phyloP scores from a whole-genome alignment of 2,329 filamentous ascomycete genomes.

The Xylariales sp. region DNA sequence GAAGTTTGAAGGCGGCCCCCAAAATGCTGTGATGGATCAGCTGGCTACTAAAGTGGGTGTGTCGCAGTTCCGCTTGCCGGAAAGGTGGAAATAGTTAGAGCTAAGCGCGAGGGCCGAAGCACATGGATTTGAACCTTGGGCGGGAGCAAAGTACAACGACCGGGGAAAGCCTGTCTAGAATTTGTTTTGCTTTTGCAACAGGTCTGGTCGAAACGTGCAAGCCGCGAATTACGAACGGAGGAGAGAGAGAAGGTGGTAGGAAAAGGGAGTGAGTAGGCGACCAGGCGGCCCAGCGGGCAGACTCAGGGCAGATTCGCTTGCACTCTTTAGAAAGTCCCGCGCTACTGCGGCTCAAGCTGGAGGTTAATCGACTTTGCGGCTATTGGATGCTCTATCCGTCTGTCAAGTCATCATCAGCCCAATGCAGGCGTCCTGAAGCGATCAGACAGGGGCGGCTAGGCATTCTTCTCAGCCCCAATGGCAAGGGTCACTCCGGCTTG shows the following conservation, averaged over 20 bases:
- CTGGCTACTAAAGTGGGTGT: no score
- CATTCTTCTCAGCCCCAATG: slow-evolving; percentile 18
- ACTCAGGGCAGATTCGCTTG: slow-evolving; percentile 1
- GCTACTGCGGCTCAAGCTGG: slow-evolving; percentile 6
- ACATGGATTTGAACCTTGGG: background rate
- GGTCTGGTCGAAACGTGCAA: background rate
- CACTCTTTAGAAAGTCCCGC: no score
- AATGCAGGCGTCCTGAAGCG: slow-evolving; percentile 11
- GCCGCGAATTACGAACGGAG: background rate
- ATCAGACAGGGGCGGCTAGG: slow-evolving; percentile 5
- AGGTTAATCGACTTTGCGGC: slow-evolving; percentile 2
- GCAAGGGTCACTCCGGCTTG: background rate
- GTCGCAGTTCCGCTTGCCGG: no score
- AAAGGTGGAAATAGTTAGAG: no score
- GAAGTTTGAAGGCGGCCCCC: no score
- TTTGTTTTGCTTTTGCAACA: background rate
- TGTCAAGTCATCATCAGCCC: slow-evolving; percentile 10
- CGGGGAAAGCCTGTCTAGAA: background rate
- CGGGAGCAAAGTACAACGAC: background rate
- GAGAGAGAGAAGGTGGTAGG: slow-evolving; percentile 5
- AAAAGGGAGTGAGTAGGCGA: slow-evolving; percentile 3
- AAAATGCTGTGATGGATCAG: no score
- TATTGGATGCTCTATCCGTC: slow-evolving; percentile 3
- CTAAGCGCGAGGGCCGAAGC: no score
- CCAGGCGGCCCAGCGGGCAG: slow-evolving; percentile 7